These are phyloP conservation scores for Trypanosoma platydactyli DNA, from an alignment of 208 protist genomes.

Conservation along the genomic window DNA sequence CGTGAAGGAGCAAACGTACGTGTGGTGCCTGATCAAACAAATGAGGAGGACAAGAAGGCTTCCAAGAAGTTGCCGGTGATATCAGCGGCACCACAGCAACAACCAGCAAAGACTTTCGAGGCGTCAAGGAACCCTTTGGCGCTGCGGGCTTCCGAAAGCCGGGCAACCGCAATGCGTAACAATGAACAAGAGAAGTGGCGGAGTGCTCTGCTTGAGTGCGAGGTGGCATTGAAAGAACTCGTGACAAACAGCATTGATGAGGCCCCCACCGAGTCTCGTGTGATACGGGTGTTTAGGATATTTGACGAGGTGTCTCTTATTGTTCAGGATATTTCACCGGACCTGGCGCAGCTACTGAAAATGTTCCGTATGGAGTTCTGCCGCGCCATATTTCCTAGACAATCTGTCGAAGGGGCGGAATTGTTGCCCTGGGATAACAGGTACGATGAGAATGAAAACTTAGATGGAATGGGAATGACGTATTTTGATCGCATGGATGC, in stretches of 20 bases:
- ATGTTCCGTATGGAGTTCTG: conserved; percentile 88
- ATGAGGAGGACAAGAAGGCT: background rate
- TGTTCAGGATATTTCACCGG: conserved; percentile 39
- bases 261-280: conserved; percentile 48
- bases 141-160: conserved; percentile 35
- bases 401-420: conserved; percentile 11
- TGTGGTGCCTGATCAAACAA: background rate
- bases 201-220: conserved; percentile 72
- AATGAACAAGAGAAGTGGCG: conserved; percentile 55
- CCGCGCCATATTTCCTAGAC: conserved; percentile 58
- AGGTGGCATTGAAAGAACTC: conserved; percentile 77
- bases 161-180: conserved; percentile 32
- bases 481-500: conserved; percentile 82
- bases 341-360: conserved; percentile 65
- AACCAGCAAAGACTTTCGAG: background rate
- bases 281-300: conserved; percentile 51
- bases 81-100: conserved; percentile 5
- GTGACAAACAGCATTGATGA: conserved; percentile 44
- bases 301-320: conserved; percentile 59
- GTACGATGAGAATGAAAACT: background rate
- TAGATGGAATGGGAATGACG: conserved; percentile 21
- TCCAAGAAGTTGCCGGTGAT: conserved; percentile 12
- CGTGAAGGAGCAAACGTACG: background rate
- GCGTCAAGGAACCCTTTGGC: conserved; percentile 16
- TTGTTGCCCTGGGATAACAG: background rate